phyloP scores from a whole-genome alignment of 768 basidiomycete genomes.

The Xerocomellus amylosporus region DNA sequence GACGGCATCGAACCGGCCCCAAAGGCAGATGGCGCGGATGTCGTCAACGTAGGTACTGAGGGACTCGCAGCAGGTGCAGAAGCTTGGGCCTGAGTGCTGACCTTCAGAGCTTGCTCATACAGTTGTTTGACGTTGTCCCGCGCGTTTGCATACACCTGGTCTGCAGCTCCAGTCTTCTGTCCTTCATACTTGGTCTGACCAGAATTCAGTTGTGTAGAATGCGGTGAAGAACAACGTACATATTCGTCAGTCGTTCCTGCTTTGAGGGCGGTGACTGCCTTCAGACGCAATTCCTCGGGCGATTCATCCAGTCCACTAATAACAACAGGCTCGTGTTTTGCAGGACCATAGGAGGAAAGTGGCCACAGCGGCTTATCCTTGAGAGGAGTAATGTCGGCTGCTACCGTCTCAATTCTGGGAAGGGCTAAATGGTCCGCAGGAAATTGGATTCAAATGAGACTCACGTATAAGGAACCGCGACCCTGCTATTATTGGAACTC shows the following conservation, averaged over 20 bases:
- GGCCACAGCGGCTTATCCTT: conserved; percentile 78
- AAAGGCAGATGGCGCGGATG: conserved; percentile 39
- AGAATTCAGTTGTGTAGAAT: conserved; percentile 1
- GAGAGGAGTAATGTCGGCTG: conserved; percentile 55
- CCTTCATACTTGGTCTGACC: conserved; percentile 57
- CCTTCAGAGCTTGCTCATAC: conserved; percentile 51
- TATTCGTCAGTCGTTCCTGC: conserved; percentile 62
- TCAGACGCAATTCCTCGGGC: conserved; percentile 74
- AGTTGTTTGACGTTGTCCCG: conserved; percentile 47
- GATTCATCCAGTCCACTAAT: conserved; percentile 68
- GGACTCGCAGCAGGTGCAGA: conserved; percentile 7
- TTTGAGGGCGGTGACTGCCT: conserved; percentile 54
- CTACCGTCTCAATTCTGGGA: conserved; percentile 57
- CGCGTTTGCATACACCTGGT: conserved; percentile 48
- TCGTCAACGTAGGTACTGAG: conserved; percentile 21
- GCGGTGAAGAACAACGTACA: conserved; percentile 42
- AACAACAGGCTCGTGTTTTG: conserved; percentile 68
- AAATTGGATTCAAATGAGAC: conserved; percentile 3
- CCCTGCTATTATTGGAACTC: conserved; percentile 32
- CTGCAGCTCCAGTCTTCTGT: conserved; percentile 51
- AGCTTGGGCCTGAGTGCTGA: conserved; percentile 31
- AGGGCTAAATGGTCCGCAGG: background rate
- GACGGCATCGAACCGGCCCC: conserved; percentile 30
- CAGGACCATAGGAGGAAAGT: conserved; percentile 73
- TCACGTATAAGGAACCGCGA: conserved; percentile 40